Conservation (phyloP, 2,329 filamentous ascomycete genomes). For the Nemania sp. region DNA sequence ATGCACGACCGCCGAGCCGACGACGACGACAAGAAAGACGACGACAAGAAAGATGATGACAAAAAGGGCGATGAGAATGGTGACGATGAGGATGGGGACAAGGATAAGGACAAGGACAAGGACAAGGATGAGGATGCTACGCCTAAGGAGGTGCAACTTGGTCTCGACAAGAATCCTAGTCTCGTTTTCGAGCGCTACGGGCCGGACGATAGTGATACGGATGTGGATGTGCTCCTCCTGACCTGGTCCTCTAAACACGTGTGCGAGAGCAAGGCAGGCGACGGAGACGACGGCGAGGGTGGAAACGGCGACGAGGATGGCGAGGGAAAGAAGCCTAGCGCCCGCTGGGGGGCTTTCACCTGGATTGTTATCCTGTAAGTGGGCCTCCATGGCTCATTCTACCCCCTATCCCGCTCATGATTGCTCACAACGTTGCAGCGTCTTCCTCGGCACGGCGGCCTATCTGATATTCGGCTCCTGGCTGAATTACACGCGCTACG, state of each 20-base stretch:
- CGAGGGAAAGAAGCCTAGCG: conserved; percentile 46
- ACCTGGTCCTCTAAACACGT: conserved; percentile 89
- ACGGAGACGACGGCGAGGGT: conserved; percentile 46
- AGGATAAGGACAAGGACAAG: conserved; percentile 44
- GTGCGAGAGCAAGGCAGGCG: conserved; percentile 61
- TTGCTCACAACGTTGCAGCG: conserved; percentile 53
- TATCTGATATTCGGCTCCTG: conserved; percentile 98
- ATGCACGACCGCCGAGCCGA: conserved; percentile 36
- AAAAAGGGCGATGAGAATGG: conserved; percentile 35
- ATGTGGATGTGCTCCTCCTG: conserved; percentile 69
- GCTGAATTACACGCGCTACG: conserved; percentile 98
- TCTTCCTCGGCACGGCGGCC: conserved; percentile 81
- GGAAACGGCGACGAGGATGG: conserved; percentile 48
- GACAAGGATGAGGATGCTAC: conserved; percentile 47
- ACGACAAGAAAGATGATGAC: conserved; percentile 43
- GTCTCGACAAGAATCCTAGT: conserved; percentile 57
- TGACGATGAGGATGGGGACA: conserved; percentile 43
- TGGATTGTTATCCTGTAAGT: conserved; percentile 94
- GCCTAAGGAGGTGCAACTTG: conserved; percentile 57
- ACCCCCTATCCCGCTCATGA: not conserved
- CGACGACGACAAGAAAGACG: conserved; percentile 42
- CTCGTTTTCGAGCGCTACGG: conserved; percentile 79
- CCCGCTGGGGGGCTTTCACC: conserved; percentile 92
- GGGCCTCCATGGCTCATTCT: not conserved
- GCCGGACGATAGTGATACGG: conserved; percentile 57